These are phyloP conservation scores for Boletellus ananas DNA, from an alignment of 768 basidiomycete species.

Conservation along the genomic window DNA sequence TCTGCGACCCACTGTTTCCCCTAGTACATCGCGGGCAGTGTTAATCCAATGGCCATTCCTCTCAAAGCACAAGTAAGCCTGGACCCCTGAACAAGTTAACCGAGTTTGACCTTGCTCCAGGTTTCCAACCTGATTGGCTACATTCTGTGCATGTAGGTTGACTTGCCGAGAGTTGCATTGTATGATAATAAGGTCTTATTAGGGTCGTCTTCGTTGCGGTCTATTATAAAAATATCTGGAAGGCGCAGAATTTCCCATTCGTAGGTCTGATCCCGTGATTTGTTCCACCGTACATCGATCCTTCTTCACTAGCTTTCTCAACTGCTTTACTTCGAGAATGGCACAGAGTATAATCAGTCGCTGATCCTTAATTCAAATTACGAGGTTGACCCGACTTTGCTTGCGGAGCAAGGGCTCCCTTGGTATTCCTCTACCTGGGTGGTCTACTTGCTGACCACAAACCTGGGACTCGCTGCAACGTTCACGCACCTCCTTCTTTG, in stretches of 20 bases:
- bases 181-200: slow-evolving; percentile 9
- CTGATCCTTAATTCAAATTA: slow-evolving; percentile 51
- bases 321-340: slow-evolving; percentile 48
- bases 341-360: slow-evolving; percentile 50
- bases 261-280: slow-evolving; percentile 33
- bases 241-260: slow-evolving; percentile 59
- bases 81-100: not conserved
- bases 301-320: slow-evolving; percentile 39
- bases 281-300: not conserved
- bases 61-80: slow-evolving; percentile 44
- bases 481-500: slow-evolving; percentile 51
- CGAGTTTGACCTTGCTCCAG: slow-evolving; percentile 3
- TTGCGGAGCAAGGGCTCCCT: slow-evolving; percentile 38
- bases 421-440: slow-evolving; percentile 29
- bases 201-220: slow-evolving; percentile 36
- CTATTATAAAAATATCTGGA: slow-evolving; percentile 52
- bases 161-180: not conserved
- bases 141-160: slow-evolving; percentile 50
- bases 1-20: not conserved
- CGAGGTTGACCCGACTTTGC: slow-evolving; percentile 45
- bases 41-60: slow-evolving; percentile 53
- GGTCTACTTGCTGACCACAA: slow-evolving; percentile 16
- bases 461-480: slow-evolving; percentile 41
- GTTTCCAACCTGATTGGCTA: slow-evolving; percentile 50
- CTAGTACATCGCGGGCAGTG: slow-evolving; percentile 27